A percentile compares a stretch with the other conserved stretches of the same genome.
Conservation (phyloP, 2,329 filamentous ascomycete genomes). For the Colletotrichum noveboracense region DNA sequence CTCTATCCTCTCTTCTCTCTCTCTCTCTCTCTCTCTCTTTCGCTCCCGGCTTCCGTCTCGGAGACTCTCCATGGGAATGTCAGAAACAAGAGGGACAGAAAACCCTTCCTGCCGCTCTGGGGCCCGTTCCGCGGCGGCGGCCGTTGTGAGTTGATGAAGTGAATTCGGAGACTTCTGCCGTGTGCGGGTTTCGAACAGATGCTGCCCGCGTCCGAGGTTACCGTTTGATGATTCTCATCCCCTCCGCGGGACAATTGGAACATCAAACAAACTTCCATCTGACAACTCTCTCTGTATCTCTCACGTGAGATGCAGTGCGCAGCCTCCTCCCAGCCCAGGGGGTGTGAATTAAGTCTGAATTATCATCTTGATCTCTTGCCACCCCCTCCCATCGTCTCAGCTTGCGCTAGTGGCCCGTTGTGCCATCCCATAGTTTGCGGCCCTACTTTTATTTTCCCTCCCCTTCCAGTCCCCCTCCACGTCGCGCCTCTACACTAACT, state of each 20-base stretch:
- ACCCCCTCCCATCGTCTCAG: conserved; percentile 3
- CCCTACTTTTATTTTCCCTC: not conserved
- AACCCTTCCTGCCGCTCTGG: not conserved
- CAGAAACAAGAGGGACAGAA: not conserved
- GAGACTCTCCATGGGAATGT: not conserved
- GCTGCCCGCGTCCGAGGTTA: conserved; percentile 15
- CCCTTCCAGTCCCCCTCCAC: not conserved
- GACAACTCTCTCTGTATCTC: not conserved
- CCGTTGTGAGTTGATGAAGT: not conserved
- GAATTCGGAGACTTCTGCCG: not conserved
- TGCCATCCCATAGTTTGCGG: conserved; percentile 7
- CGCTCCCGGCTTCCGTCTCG: not conserved
- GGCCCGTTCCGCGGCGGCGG: not conserved
- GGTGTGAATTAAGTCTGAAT: not conserved
- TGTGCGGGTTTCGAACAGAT: not conserved
- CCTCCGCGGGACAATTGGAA: not conserved
- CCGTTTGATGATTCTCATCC: not conserved
- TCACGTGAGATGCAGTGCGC: not conserved
- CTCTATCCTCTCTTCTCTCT: not conserved
- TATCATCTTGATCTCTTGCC: not conserved
- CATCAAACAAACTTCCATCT: not conserved
- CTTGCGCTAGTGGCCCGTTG: not conserved
- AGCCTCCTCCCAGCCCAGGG: not conserved
- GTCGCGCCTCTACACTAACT: not conserved
- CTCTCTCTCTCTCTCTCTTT: not conserved